Evolutionary conservation across 1,139 yeast genomes (phyloP), one percentile per base, ranked within the genome.

Genomic region (Nadsonia commutata): DNA sequence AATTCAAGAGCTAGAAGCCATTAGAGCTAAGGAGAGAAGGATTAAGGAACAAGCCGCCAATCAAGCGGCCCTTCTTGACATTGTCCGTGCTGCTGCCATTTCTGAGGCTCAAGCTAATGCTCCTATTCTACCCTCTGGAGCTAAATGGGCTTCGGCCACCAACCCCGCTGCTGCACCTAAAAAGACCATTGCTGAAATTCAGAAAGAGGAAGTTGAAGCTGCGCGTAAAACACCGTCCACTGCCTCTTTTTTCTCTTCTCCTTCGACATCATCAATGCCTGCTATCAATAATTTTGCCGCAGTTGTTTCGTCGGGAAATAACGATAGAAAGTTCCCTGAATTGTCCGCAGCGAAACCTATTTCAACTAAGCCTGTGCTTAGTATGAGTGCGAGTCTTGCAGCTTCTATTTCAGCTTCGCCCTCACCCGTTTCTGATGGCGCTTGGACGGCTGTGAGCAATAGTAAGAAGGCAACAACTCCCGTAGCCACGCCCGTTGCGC

Each of bases 1-100:
- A 56, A 79, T 83, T 49, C 90, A 80, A 58, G 72, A 68, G 49
- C 60, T 78, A 47, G 93, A 81, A 56, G 79, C 78, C 39, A 75
- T 72, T 46, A 75, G 57, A 46, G 48, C 54, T 31, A 49, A 49
- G 37, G 51, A 56, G 44, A 46, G 47, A 31, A 50, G 46, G 36
- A 52, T 41, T 40, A 54, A 42, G 55, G 64, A 22, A 55, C 59
- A 43, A 51, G 64, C 57, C 21, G 52, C 56, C 16, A 59, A 56
- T 36, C 50, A 55, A 27, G 46, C 52, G 20, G 31, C 49, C 33
- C 18, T 42, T 18, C 38, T 46, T 36, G 48, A 50, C 22, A 49
- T 58, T 2, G 40, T 44, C 43, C 39, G 48, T 19, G 45, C 52
- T 11, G 47, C 51, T 3, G 47, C 53, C 6, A 43, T 47, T 23